A percentile compares a stretch with the other conserved stretches of the same genome.
Conservation (phyloP, 345 rosid genomes). For the Linum usitatissimum region DNA sequence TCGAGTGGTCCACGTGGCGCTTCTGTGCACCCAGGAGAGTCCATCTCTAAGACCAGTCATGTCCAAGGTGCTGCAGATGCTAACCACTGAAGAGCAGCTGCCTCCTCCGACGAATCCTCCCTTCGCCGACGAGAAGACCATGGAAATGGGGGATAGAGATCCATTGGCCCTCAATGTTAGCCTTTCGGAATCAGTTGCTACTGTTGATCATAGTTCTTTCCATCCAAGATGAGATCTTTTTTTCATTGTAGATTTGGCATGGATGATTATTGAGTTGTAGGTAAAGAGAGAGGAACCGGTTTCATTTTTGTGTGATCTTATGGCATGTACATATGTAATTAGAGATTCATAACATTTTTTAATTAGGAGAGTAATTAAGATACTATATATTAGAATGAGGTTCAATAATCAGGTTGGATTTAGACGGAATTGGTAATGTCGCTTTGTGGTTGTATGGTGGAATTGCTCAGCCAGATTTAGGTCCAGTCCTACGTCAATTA, state of each 20-base stretch:
- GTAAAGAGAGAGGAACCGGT: background rate
- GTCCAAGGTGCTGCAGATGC: constrained; percentile 65
- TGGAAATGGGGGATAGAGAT: constrained; percentile 56
- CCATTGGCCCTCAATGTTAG: constrained; percentile 30
- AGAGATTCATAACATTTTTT: too few species aligned
- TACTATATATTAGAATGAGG: too few species aligned
- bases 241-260: background rate
- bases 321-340: background rate
- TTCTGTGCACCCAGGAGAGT: constrained; percentile 70
- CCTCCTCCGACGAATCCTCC: constrained; percentile 77
- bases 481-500: too few species aligned
- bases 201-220: constrained; percentile 51
- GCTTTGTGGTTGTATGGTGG: too few species aligned
- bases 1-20: constrained; percentile 64
- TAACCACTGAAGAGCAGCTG: constrained; percentile 51
- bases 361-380: too few species aligned
- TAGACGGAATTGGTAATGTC: too few species aligned
- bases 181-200: constrained; percentile 46
- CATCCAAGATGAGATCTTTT: constrained; percentile 42
- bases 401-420: too few species aligned
- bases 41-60: constrained; percentile 65
- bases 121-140: constrained; percentile 64
- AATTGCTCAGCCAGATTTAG: too few species aligned
- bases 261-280: background rate
- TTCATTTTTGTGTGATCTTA: constrained; percentile 2